Evolutionary conservation across 1,139 yeast species (phyloP), one percentile per base, ranked within the genome.

Genomic region (Pichia sp.): DNA sequence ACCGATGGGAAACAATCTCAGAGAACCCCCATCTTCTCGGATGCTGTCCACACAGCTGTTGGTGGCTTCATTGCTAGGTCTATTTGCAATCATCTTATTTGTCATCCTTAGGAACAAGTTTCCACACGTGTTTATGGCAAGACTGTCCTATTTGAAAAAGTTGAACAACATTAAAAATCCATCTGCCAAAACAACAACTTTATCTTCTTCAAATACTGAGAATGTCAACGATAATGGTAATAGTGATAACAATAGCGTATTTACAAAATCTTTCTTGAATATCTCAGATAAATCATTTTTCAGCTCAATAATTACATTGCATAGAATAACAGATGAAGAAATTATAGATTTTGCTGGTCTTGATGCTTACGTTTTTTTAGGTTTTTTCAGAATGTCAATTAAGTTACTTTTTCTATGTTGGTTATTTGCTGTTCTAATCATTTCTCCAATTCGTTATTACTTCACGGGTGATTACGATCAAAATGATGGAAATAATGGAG

Each of bases 301-400:
- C 61, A 89, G 93, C 1, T 91, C 97, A 96, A 73, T 91, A 9
- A 77, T 83, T 1, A 79, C 81, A 0, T 70, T 91, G 19, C 80
- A 79, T 65, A 69, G 69, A 19, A 81, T 90, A 19, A 75, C 77
- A 29, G 98, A 93, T 61, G 77, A 80, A 38, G 89, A 90, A 59
- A 80, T 93, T 2, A 73, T 93, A 51, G 91, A 88, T 56, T 85
- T 84, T 64, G 96, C 97, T 1, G 99, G 99, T 0, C 71, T 93
- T 44, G 99, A 93, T 70, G 97, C 98, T 0, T 90, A 80, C 69
- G 97, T 91, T 45, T 84, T 84, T 62, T 66, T 86, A 39, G 84
- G 86, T 0, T 84, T 86, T 66, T 86, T 84, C 72, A 83, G 83
- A 59, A 84, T 85, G 87, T 74, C 86, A 58, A 84, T 85, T 49